These are phyloP conservation scores for Nymphaea colorata DNA, from an alignment of 164 flowering plant species.

Conservation along the genomic window DNA sequence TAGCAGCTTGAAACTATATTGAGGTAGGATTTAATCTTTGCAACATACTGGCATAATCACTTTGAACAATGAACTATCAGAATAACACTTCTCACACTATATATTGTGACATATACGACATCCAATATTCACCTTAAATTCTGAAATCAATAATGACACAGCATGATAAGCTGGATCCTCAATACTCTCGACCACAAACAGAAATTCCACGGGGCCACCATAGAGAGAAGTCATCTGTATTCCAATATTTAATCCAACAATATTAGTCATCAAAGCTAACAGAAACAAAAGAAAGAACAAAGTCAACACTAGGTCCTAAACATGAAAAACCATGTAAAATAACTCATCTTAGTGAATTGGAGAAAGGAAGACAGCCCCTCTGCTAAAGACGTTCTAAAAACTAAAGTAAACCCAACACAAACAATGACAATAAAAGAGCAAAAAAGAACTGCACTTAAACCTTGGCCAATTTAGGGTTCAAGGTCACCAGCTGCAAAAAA, in stretches of 20 bases:
- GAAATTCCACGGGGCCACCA: conserved; percentile 91
- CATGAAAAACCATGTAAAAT: too few relatives aligned
- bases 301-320: background rate
- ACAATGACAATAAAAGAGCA: too few relatives aligned
- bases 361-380: too few relatives aligned
- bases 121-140: conserved; percentile 37
- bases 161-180: conserved; percentile 95
- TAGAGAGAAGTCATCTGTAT: conserved; percentile 87
- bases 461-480: background rate
- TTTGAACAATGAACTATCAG: too few relatives aligned
- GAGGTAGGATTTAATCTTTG: background rate
- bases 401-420: too few relatives aligned
- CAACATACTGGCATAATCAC: background rate
- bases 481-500: too few relatives aligned
- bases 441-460: too few relatives aligned
- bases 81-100: too few relatives aligned
- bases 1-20: background rate
- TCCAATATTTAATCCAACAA: background rate
- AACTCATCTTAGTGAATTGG: too few relatives aligned
- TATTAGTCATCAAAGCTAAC: background rate
- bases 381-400: too few relatives aligned
- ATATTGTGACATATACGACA: too few relatives aligned
- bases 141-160: conserved; percentile 39
- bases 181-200: conserved; percentile 82
- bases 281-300: conserved; percentile 1